These are phyloP conservation scores for Aspergillus homomorphus DNA, from an alignment of 495 filamentous ascomycete genomes.

Conservation along the genomic window DNA sequence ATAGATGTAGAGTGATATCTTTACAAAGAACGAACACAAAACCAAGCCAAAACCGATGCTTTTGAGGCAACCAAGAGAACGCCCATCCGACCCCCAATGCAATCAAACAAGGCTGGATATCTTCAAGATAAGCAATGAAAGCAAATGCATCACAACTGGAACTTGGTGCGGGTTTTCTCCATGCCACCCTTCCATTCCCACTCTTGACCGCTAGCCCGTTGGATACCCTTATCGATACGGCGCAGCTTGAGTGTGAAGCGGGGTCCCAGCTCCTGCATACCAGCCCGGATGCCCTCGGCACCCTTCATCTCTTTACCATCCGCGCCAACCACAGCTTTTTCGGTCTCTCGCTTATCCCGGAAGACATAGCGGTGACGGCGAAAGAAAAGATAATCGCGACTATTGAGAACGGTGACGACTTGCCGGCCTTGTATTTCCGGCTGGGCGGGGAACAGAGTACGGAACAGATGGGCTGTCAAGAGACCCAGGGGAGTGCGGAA, in stretches of 20 bases:
- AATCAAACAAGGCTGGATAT: conserved; percentile 4
- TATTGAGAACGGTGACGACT: conserved; percentile 89
- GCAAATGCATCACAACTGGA: conserved; percentile 63
- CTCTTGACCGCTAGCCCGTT: conserved; percentile 74
- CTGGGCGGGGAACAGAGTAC: conserved; percentile 73
- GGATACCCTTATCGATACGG: conserved; percentile 86
- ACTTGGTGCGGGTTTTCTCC: conserved; percentile 91
- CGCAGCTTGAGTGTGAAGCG: conserved; percentile 84
- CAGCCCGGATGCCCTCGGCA: conserved; percentile 76
- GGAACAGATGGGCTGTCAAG: conserved; percentile 82
- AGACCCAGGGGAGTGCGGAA: conserved; percentile 92
- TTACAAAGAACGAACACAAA: conserved; percentile 19
- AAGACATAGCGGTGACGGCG: conserved; percentile 89
- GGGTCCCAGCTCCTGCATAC: conserved; percentile 82
- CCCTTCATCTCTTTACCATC: conserved; percentile 87
- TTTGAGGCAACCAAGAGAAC: conserved; percentile 18
- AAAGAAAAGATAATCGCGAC: conserved; percentile 94
- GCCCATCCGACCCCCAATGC: conserved; percentile 17
- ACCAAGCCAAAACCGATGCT: conserved; percentile 16
- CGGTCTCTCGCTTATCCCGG: conserved; percentile 75
- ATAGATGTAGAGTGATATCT: conserved; percentile 19
- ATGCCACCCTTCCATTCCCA: conserved; percentile 94
- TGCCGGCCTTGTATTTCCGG: conserved; percentile 83
- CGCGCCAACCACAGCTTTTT: conserved; percentile 79
- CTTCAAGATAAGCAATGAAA: conserved; percentile 9